Percentiles rank a stretch among this genome's conserved stretches.
These are phyloP conservation scores for Cutaneotrichosporon cyanovorans DNA, from an alignment of 1,284 basidiomycete species.

Conservation along the genomic window DNA sequence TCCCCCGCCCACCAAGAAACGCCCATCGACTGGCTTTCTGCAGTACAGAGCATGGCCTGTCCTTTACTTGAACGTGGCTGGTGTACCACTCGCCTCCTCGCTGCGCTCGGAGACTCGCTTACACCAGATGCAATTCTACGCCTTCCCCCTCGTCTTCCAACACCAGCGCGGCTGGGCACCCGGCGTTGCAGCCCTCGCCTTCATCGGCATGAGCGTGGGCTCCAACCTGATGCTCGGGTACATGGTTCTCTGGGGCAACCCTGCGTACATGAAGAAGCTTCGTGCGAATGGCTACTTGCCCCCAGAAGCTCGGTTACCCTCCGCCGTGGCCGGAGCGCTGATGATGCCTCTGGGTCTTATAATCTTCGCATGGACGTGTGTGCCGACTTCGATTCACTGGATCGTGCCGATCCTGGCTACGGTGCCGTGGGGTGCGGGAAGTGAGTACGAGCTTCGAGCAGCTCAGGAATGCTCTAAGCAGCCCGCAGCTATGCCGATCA, in stretches of 20 bases:
- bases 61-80: no score
- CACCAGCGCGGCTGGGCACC: conserved; percentile 22
- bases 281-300: conserved; percentile 20
- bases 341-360: conserved; percentile 47
- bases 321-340: conserved; percentile 54
- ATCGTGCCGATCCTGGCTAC: conserved; percentile 57
- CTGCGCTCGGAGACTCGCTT: conserved; percentile 33
- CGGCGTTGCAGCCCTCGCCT: conserved; percentile 56
- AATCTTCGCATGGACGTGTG: conserved; percentile 51
- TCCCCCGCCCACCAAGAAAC: no score
- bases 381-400: conserved; percentile 53
- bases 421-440: conserved; percentile 53
- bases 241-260: conserved; percentile 45
- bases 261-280: conserved; percentile 17
- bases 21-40: no score
- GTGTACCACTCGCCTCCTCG: conserved; percentile 11
- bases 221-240: conserved; percentile 54
- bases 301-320: conserved; percentile 52
- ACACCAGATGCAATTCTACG: conserved; percentile 31
- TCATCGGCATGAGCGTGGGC: conserved; percentile 58
- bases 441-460: no score
- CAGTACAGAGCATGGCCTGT: no score
- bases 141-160: conserved; percentile 47
- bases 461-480: no score
- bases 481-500: no score